Evolutionary conservation across 257 asterid species (phyloP).

Genomic region (Solanum pinnatisectum): DNA sequence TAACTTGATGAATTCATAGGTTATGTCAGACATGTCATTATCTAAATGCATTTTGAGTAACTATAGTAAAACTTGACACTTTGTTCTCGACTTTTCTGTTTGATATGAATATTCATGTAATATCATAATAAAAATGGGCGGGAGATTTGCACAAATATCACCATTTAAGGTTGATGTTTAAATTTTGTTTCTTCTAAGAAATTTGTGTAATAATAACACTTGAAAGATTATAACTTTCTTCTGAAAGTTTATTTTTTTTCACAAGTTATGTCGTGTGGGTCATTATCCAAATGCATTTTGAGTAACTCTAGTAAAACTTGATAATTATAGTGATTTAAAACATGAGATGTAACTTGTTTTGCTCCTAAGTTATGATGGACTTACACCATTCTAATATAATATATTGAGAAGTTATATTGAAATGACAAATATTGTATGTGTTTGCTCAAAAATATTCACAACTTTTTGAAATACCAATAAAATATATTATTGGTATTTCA

Average conservation of each 20-base stretch:
- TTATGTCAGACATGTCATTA: no score
- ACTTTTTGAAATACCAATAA: neutral
- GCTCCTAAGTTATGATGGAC: neutral
- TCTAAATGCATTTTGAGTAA: no score
- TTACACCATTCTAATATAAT: neutral
- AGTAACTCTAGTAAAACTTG: neutral
- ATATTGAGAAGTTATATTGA: neutral
- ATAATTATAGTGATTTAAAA: neutral
- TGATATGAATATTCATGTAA: neutral
- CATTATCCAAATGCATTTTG: neutral
- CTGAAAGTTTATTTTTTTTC: no score
- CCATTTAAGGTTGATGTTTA: no score
- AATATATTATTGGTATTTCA: neutral
- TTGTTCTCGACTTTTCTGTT: neutral
- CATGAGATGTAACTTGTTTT: neutral
- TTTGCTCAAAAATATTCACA: neutral
- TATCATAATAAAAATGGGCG: neutral
- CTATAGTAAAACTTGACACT: neutral
- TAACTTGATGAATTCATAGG: no score
- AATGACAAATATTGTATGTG: neutral
- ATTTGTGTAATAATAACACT: neutral
- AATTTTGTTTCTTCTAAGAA: no score
- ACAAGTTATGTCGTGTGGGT: fast-evolving
- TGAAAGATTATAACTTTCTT: neutral
- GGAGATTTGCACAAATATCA: neutral